phyloP scores from a whole-genome alignment of 148 eudicot genomes.

The Cornus suecica region DNA sequence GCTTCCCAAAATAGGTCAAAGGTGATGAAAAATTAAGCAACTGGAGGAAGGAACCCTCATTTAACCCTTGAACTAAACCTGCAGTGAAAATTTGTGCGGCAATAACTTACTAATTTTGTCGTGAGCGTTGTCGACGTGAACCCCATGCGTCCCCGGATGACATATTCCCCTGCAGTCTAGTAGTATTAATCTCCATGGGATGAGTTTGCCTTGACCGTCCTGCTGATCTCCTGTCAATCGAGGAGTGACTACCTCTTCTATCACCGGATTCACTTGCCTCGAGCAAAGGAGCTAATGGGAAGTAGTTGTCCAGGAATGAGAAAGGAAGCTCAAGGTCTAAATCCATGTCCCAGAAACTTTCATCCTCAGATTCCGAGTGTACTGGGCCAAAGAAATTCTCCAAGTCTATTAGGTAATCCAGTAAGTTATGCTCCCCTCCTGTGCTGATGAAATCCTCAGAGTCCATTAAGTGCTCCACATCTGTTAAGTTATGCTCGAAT shows the following conservation, averaged over 20 bases:
- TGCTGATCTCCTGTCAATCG: not conserved
- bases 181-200: not conserved
- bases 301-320: too few relatives aligned
- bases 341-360: not conserved
- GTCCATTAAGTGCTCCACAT: not conserved
- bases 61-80: not conserved
- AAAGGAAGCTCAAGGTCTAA: not conserved
- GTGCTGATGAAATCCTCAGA: not conserved
- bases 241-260: not conserved
- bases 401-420: not conserved
- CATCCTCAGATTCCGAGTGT: not conserved
- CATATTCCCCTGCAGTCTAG: not conserved
- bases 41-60: not conserved
- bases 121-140: not conserved
- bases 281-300: not conserved
- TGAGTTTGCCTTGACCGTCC: not conserved
- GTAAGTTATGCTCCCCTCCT: not conserved
- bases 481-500: not conserved
- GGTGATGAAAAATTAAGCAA: not conserved
- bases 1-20: not conserved
- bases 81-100: not conserved
- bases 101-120: not conserved
- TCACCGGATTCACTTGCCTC: not conserved
- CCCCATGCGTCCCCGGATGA: not conserved
- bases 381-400: not conserved